Base-by-base conservation (phyloP, 306 rosid genomes). In the Pyrus communis region DNA sequence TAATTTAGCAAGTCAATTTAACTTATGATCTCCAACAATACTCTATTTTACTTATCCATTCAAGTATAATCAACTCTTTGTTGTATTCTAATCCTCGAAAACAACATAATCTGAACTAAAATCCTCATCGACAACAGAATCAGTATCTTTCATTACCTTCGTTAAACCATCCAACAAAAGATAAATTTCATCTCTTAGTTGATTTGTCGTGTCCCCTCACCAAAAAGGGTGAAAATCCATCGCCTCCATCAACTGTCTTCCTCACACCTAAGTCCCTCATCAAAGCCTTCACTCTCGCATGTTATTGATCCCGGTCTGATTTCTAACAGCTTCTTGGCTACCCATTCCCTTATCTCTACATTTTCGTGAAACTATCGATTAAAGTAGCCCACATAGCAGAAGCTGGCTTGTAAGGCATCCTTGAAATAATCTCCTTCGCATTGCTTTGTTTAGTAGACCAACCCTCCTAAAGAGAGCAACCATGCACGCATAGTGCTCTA, bases 351-450 rank as follows among this genome's bases (percentile, higher is more conserved):
- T 19, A 85, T 81, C 40, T 81, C 83, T 4, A 78, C 74, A 69
- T 94, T 82, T 83, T 86, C 88, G 81, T 89, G 86, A 81, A 85
- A 86, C n/a, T n/a, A n/a, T 92, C 92, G 3, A 91, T 70, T 10
- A 0, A 89, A 68, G 96, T 89, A 0, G 91, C 98, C 98, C 98
- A 94, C 93, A 91, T 91, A 7, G 90, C 92, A 6, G 93, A 10
- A 21, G 97, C 86, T 21, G 93, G 90, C 76, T 79, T 86, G 83
- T 65, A 91, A 51, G 97, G 90, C 98, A 90, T 94, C 71, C 78
- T 81, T n/a, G 79, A 79, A 77, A 94, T 86, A 67, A 89, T 58
- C 65, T 85, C 86, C 78, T 75, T 85, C 5, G 95, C 97, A 68
- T 84, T 87, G 67, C 97, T 70, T 84, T 87, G 67, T 82, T 82